Conservation (phyloP, 768 basidiomycete species). For the Cystobasidium tubakii region DNA sequence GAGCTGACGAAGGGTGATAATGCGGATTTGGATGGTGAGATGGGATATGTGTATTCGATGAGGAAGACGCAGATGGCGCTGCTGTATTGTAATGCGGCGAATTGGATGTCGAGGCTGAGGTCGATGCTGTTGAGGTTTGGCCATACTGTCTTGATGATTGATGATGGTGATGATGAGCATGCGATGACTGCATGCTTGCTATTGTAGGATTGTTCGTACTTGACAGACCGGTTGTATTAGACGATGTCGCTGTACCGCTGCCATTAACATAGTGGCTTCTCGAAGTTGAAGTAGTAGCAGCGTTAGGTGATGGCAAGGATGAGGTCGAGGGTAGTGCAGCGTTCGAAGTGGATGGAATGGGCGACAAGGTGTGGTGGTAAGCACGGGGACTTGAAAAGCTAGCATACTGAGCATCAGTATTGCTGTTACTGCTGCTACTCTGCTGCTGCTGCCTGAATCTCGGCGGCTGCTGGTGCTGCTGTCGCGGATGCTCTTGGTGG, state of each 20-base stretch:
- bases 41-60: neutral
- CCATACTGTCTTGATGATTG: neutral
- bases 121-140: conserved; percentile 2
- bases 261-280: neutral
- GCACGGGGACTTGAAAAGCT: neutral
- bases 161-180: neutral
- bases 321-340: neutral
- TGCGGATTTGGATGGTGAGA: neutral
- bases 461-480: neutral
- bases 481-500: neutral
- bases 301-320: neutral
- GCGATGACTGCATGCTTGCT: neutral
- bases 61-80: neutral
- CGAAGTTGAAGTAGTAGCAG: conserved; percentile 15
- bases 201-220: neutral
- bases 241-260: neutral
- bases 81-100: neutral
- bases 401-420: neutral
- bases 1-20: neutral
- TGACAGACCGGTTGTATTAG: neutral
- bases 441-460: conserved; percentile 9
- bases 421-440: neutral
- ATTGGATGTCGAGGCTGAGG: conserved; percentile 6
- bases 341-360: neutral
- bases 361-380: neutral